phyloP scores from a whole-genome alignment of 331 rosid genomes.

The Ulmus americana region DNA sequence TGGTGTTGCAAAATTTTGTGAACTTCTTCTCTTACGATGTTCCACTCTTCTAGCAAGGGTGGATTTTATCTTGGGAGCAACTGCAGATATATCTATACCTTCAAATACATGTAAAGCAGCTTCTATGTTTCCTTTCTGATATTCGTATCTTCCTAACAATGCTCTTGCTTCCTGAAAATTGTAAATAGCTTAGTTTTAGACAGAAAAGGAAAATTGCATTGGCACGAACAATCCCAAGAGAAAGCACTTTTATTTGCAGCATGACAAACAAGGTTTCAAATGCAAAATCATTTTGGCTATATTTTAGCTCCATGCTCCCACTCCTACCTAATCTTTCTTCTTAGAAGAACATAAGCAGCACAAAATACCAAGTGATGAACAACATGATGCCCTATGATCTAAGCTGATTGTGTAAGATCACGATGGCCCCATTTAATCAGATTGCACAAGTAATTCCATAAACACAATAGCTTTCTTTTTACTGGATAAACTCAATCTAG shows the following conservation, averaged over 20 bases:
- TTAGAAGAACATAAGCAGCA: neutral
- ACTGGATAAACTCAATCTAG: too few species aligned
- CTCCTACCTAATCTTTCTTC: neutral
- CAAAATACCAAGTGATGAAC: neutral
- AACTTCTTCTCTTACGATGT: conserved; percentile 41
- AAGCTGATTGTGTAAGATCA: neutral
- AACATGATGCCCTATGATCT: neutral
- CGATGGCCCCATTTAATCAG: neutral
- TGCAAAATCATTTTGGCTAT: neutral
- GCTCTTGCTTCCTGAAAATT: conserved; percentile 92
- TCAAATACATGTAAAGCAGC: conserved; percentile 86
- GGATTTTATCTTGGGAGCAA: conserved; percentile 59
- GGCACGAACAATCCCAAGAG: neutral
- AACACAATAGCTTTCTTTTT: neutral
- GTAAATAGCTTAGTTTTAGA: conserved; percentile 4
- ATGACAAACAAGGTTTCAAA: neutral
- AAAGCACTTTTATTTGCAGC: neutral
- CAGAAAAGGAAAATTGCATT: conserved; percentile 1
- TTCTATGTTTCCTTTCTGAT: conserved; percentile 84
- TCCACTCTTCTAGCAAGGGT: conserved; percentile 57
- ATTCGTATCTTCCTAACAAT: conserved; percentile 78
- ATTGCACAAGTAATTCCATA: neutral
- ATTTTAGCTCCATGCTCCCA: neutral
- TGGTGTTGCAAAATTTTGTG: conserved; percentile 42
- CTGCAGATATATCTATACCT: conserved; percentile 61